These are phyloP conservation scores for Leucocoprinus birnbaumii DNA, from an alignment of 768 basidiomycete species.

Conservation along the genomic window DNA sequence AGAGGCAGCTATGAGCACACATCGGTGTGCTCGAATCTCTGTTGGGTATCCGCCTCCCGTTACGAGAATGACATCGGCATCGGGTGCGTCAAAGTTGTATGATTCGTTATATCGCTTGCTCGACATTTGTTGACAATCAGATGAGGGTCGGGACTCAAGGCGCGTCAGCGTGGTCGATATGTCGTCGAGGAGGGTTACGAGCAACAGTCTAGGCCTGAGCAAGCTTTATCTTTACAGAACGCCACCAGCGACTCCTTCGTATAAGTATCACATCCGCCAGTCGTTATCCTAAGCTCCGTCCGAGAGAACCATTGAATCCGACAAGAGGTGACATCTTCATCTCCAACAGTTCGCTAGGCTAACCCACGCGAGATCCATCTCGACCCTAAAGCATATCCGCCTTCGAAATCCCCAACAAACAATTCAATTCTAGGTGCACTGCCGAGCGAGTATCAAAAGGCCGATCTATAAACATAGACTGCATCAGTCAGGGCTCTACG, in stretches of 20 bases:
- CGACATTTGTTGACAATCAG: too few relatives aligned
- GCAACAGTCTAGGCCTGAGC: too few relatives aligned
- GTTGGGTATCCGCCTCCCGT: conserved; percentile 31
- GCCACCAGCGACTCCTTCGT: background rate
- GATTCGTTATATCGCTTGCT: background rate
- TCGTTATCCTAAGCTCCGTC: background rate
- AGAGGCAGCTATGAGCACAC: conserved; percentile 61
- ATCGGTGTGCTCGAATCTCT: conserved; percentile 59
- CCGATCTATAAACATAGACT: background rate
- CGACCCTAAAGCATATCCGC: background rate
- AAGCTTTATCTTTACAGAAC: too few relatives aligned
- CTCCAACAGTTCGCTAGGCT: background rate
- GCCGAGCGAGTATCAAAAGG: conserved; percentile 3
- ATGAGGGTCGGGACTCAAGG: too few relatives aligned
- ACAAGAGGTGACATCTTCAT: background rate
- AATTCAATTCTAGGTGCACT: background rate
- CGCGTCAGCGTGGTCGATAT: too few relatives aligned
- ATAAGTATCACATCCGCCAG: conserved; percentile 2
- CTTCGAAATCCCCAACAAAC: background rate
- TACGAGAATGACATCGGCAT: conserved; percentile 55
- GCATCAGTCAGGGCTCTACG: too few relatives aligned
- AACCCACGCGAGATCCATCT: conserved; percentile 7
- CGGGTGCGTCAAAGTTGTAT: conserved; percentile 23
- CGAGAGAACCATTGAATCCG: background rate
- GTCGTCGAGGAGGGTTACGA: too few relatives aligned